Base-by-base conservation (phyloP, 345 rosid genomes). In the Moringa oleifera region DNA sequence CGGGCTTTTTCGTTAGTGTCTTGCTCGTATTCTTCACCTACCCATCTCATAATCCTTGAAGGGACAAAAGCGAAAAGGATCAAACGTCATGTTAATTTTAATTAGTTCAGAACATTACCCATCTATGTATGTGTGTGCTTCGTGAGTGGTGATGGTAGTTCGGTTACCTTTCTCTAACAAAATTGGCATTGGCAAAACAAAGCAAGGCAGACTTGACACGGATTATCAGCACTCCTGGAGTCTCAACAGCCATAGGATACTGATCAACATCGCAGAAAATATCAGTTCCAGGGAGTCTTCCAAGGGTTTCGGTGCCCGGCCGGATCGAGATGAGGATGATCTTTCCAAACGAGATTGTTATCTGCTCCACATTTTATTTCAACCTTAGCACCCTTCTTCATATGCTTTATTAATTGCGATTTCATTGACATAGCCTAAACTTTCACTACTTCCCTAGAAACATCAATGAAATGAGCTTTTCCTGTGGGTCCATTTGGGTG, bases 111-210 rank as follows among this genome's bases (percentile, higher is more conserved):
- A n/a, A n/a, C n/a, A n/a, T n/a, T n/a, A n/a, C n/a, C n/a, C n/a
- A n/a, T n/a, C n/a, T n/a, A n/a, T n/a, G n/a, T n/a, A n/a, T n/a
- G 20, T 16, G 0, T n/a, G 0, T 25, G 25, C 9, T 1, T n/a
- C n/a, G 6, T 33, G 37, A 11, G 37, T 33, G 5, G 12, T 41
- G 47, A 41, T 15, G 47, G 47, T 41, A 11, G 12, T 41, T 41
- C 6, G 12, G 12, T 41, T 83, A 92, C 98, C 91, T 89, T 65
- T 86, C 79, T 55, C 58, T 77, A 21, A 85, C 79, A 21, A 81
- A 92, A 65, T 67, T 89, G 55, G 96, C 95, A 52, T 92, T 89
- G 22, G 98, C 98, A 69, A 92, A 92, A 57, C 95, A 92, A 61
- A 92, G 87, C 70, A 85, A 71, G 18, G 93, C 91, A 60, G 95